Percentiles rank a stretch among this genome's conserved stretches.
Conservation (phyloP, 1,139 yeast species). For the Saccharomycopsis hybrid region DNA sequence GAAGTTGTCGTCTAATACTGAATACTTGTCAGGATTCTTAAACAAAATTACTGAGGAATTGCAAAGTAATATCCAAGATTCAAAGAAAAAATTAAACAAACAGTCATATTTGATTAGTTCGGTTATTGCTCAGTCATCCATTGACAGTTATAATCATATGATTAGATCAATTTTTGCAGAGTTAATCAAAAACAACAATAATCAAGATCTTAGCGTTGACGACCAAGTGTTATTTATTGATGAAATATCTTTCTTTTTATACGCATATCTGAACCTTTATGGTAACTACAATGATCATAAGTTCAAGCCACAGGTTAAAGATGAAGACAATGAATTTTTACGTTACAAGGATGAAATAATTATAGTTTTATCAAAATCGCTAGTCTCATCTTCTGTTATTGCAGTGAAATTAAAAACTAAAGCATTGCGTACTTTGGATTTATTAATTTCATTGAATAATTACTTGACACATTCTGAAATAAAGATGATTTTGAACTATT, state of each 20-base stretch:
- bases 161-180: conserved; percentile 34
- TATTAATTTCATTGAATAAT: conserved; percentile 40
- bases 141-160: conserved; percentile 40
- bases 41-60: conserved; percentile 49
- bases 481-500: conserved; percentile 56
- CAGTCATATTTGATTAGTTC: conserved; percentile 58
- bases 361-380: conserved; percentile 56
- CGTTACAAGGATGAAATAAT: conserved; percentile 59
- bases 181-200: conserved; percentile 29
- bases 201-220: conserved; percentile 31
- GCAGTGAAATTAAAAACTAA: conserved; percentile 66
- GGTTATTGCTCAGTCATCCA: conserved; percentile 43
- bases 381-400: conserved; percentile 57
- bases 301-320: conserved; percentile 16
- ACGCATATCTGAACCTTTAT: conserved; percentile 33
- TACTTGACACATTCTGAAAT: conserved; percentile 50
- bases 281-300: conserved; percentile 1
- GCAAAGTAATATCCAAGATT: conserved; percentile 27
- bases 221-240: conserved; percentile 57
- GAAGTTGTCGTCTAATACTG: conserved; percentile 28
- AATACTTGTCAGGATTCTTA: conserved; percentile 33
- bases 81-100: conserved; percentile 48
- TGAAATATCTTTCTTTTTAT: conserved; percentile 50
- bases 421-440: conserved; percentile 58
- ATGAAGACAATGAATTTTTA: conserved; percentile 31